These are phyloP conservation scores for Eragrostis nindensis DNA, from an alignment of 176 grass and related monocot species.

Conservation along the genomic window DNA sequence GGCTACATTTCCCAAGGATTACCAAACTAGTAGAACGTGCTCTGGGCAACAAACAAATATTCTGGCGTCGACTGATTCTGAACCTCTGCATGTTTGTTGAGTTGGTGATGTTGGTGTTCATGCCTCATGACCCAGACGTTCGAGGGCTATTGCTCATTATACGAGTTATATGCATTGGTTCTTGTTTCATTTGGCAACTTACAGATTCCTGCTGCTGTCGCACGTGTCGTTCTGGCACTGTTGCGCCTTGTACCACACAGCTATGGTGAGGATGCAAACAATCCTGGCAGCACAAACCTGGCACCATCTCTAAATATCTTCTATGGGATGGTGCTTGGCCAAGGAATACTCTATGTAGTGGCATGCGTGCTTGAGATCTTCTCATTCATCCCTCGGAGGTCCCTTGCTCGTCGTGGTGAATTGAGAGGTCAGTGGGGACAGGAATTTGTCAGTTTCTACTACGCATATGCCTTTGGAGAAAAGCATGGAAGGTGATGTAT, in stretches of 20 bases:
- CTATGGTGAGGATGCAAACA: background rate
- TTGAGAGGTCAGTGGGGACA: background rate
- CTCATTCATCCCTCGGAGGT: constrained; percentile 1
- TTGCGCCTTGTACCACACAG: accelerated
- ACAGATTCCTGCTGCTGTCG: background rate
- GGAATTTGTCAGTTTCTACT: constrained; percentile 16
- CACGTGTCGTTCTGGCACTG: background rate
- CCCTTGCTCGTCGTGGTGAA: background rate
- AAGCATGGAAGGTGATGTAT: background rate
- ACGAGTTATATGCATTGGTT: accelerated
- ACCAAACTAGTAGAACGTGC: background rate
- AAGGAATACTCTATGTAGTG: constrained; percentile 14
- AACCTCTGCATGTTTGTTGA: background rate
- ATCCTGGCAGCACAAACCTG: background rate
- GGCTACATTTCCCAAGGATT: background rate
- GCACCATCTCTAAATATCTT: background rate
- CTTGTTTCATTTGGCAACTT: constrained; percentile 5
- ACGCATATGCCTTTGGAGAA: background rate
- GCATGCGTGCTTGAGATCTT: constrained; percentile 1
- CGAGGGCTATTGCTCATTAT: accelerated
- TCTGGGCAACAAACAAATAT: background rate
- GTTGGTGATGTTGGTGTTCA: background rate
- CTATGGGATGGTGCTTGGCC: constrained; percentile 5
- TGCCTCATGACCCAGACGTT: accelerated
- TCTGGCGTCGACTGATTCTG: background rate